phyloP scores from a whole-genome alignment of 176 grass and related monocot genomes.

The Carex pumila region DNA sequence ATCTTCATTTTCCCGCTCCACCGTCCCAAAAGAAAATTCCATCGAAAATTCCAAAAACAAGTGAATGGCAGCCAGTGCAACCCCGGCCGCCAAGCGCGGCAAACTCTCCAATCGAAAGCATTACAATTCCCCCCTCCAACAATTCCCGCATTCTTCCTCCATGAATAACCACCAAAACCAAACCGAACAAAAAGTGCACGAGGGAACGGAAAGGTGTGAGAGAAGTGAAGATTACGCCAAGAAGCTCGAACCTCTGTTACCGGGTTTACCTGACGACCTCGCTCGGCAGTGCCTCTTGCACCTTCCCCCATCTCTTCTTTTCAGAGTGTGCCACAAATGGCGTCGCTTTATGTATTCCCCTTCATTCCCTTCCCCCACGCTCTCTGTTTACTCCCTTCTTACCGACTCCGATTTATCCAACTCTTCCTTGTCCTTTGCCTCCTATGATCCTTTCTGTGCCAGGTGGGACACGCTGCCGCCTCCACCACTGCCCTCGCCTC shows the following conservation, averaged over 20 bases:
- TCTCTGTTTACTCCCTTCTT: slow-evolving; percentile 50
- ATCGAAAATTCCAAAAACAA: not conserved
- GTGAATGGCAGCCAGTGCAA: slow-evolving; percentile 16
- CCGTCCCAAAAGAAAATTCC: not conserved
- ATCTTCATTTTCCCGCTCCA: not conserved
- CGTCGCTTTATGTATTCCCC: slow-evolving; percentile 54
- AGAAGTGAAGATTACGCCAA: not conserved
- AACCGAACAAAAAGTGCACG: not conserved
- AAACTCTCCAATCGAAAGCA: not conserved
- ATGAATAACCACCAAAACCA: not conserved
- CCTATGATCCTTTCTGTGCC: slow-evolving; percentile 39
- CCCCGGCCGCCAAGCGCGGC: not conserved
- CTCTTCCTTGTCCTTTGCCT: slow-evolving; percentile 32
- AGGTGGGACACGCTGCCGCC: slow-evolving; percentile 34
- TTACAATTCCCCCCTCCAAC: not conserved
- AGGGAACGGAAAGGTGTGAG: not conserved
- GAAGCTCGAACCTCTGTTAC: slow-evolving; percentile 26
- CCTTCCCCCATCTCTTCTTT: slow-evolving; percentile 42
- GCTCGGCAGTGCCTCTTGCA: slow-evolving; percentile 51
- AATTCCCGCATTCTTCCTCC: not conserved
- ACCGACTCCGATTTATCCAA: not conserved
- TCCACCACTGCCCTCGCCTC: slow-evolving; percentile 39
- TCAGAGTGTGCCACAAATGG: slow-evolving; percentile 61
- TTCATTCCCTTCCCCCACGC: slow-evolving; percentile 42
- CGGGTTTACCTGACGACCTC: slow-evolving; percentile 77